Evolutionary conservation across 2,329 filamentous ascomycete genomes (phyloP).

Genomic region (Botrytis hyacinthi): DNA sequence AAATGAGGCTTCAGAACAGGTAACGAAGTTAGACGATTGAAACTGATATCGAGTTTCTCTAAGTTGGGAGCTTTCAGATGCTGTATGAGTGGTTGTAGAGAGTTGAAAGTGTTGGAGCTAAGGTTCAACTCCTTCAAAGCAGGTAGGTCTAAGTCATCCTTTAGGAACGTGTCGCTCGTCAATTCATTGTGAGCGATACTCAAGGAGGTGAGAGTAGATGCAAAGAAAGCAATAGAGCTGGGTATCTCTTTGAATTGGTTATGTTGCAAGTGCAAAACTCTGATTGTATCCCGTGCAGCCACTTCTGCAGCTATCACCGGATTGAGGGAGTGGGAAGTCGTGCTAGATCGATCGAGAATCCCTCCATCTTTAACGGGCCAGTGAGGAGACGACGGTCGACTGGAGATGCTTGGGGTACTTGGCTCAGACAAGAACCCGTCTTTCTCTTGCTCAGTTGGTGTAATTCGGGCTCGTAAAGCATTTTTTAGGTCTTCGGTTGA

Average conservation of each 20-base stretch:
- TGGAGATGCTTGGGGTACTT: constrained; percentile 26
- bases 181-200: constrained; percentile 76
- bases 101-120: constrained; percentile 69
- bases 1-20: constrained; percentile 66
- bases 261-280: constrained; percentile 67
- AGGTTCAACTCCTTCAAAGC: constrained; percentile 76
- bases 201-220: constrained; percentile 66
- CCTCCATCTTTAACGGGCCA: constrained; percentile 43
- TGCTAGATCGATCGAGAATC: constrained; percentile 67
- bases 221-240: constrained; percentile 65
- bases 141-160: constrained; percentile 65
- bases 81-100: constrained; percentile 62
- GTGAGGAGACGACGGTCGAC: constrained; percentile 29
- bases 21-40: constrained; percentile 74
- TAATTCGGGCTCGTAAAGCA: constrained; percentile 64
- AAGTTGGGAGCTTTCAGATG: constrained; percentile 72
- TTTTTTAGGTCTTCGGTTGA: constrained; percentile 78
- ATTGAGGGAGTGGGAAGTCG: constrained; percentile 59
- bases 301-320: constrained; percentile 56
- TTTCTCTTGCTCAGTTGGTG: constrained; percentile 45
- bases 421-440: constrained; percentile 32
- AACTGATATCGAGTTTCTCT: constrained; percentile 74
- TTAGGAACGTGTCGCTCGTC: constrained; percentile 62
- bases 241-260: constrained; percentile 74
- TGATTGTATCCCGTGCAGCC: constrained; percentile 51